Evolutionary conservation across 257 asterid species (phyloP).

Genomic region (Datura wrightii): DNA sequence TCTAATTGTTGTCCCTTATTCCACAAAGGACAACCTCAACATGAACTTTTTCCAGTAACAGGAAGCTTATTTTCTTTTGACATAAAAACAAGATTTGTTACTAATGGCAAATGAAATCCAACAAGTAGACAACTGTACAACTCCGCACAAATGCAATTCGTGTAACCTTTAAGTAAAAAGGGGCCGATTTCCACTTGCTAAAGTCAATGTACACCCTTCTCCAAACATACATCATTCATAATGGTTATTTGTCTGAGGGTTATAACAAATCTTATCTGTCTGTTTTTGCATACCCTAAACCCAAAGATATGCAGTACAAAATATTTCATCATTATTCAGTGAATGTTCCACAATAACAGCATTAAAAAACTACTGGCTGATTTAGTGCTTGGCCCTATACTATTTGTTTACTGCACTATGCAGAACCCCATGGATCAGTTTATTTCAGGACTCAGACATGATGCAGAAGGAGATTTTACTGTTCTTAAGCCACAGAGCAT

Average conservation of each 20-base stretch:
- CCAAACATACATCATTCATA: constrained; percentile 22
- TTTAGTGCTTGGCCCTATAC: neutral
- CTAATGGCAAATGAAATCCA: neutral
- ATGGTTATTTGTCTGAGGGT: neutral
- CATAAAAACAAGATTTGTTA: neutral
- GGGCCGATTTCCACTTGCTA: neutral
- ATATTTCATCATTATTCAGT: neutral
- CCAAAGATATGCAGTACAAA: neutral
- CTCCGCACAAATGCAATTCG: neutral
- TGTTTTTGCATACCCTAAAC: neutral
- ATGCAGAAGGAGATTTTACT: constrained; percentile 15
- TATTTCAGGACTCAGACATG: constrained; percentile 19
- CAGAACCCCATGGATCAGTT: constrained; percentile 4
- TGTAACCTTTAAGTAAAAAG: neutral
- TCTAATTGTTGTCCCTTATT: neutral
- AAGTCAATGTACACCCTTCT: neutral
- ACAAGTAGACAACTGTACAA: neutral
- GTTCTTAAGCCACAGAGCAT: neutral
- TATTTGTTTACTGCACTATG: neutral
- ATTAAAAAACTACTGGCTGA: neutral
- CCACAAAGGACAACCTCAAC: neutral
- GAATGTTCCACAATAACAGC: neutral
- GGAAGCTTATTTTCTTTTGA: neutral
- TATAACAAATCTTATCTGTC: neutral
- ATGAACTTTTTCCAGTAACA: neutral